These are phyloP conservation scores for Suhomyces sp. DNA, from an alignment of 805 yeast species.

Conservation along the genomic window DNA sequence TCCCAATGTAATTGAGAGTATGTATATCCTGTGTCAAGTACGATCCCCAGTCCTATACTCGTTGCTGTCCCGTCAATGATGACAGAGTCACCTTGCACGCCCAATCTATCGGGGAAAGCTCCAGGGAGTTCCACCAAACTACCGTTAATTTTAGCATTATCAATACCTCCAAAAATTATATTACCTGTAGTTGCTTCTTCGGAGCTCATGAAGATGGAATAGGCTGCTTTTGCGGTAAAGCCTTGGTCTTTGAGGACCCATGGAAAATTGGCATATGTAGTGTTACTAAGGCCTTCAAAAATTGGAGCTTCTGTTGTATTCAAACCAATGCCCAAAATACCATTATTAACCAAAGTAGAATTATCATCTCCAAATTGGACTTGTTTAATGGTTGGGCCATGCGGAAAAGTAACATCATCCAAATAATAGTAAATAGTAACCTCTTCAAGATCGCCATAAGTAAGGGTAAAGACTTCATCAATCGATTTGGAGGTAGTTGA, in stretches of 20 bases:
- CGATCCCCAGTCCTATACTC: neutral
- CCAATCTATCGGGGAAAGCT: neutral
- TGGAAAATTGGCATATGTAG: slow-evolving; percentile 9
- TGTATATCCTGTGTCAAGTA: neutral
- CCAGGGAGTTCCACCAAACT: neutral
- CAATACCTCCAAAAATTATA: slow-evolving; percentile 20
- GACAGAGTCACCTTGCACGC: neutral
- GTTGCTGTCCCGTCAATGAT: neutral
- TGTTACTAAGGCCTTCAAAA: neutral
- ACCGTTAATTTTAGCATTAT: slow-evolving; percentile 12
- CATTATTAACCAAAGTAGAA: neutral
- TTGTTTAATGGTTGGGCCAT: slow-evolving; percentile 2
- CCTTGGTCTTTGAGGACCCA: slow-evolving; percentile 8
- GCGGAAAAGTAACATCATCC: slow-evolving; percentile 6
- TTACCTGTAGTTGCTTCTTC: slow-evolving; percentile 8
- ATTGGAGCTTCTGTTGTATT: neutral
- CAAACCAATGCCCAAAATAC: slow-evolving; percentile 1
- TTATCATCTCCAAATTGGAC: neutral
- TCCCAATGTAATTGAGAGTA: neutral
- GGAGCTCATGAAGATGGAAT: slow-evolving; percentile 14
- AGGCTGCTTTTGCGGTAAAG: slow-evolving; percentile 6
- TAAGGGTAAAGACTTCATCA: neutral
- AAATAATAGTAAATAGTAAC: neutral
- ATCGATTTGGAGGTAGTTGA: neutral
- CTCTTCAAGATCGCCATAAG: neutral